These are phyloP conservation scores for Daldinia sp. DNA, from an alignment of 2,329 filamentous ascomycete species.

Conservation along the genomic window DNA sequence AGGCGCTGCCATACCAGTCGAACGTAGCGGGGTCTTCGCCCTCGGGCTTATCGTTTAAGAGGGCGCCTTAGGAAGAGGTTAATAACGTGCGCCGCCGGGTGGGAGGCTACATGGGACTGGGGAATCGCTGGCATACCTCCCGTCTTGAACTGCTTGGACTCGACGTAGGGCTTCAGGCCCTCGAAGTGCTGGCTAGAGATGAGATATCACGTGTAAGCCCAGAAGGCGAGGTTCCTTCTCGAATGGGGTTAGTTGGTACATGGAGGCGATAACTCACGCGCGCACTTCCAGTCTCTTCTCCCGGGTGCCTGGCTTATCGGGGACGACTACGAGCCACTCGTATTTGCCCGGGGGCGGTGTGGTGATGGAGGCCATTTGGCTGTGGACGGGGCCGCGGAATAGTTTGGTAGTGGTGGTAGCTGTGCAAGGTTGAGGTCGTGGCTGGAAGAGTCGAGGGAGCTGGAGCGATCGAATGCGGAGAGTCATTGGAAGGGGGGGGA, in stretches of 20 bases:
- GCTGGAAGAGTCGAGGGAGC: constrained; percentile 22
- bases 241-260: background rate
- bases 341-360: constrained; percentile 39
- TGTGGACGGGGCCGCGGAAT: constrained; percentile 15
- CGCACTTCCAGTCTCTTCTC: constrained; percentile 70
- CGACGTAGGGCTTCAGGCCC: constrained; percentile 59
- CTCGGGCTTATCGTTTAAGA: constrained; percentile 71
- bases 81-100: background rate
- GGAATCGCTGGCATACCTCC: constrained; percentile 59
- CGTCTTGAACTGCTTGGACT: constrained; percentile 67
- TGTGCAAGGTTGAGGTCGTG: constrained; percentile 17
- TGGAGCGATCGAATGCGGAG: constrained; percentile 15
- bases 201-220: constrained; percentile 20
- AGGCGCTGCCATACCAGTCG: constrained; percentile 77
- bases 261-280: constrained; percentile 54
- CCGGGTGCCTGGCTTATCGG: constrained; percentile 68
- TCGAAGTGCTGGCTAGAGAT: constrained; percentile 60
- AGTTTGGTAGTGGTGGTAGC: constrained; percentile 13
- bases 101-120: background rate
- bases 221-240: background rate
- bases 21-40: constrained; percentile 63
- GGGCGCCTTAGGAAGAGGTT: constrained; percentile 61
- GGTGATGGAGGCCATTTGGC: constrained; percentile 39
- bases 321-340: constrained; percentile 72
- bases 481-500: constrained; percentile 11